phyloP scores from a whole-genome alignment of 2,329 filamentous ascomycete genomes.

The Podosphaera aphanis region DNA sequence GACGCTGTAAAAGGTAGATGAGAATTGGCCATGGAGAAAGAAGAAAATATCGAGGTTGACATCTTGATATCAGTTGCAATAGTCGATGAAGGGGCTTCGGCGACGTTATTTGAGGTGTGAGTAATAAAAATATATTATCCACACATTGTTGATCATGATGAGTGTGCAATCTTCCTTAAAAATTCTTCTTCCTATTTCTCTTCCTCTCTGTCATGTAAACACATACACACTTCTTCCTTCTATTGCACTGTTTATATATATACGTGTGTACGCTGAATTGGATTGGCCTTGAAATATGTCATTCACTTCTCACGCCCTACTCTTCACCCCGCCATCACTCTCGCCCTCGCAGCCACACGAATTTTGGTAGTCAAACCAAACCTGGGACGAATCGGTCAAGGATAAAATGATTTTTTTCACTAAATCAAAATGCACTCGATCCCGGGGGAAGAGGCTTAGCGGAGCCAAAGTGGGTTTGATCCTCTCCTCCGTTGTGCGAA shows the following conservation, averaged over 20 bases:
- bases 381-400: too few species aligned
- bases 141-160: constrained; percentile 37
- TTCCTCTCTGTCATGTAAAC: neutral
- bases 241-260: too few species aligned
- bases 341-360: neutral
- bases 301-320: neutral
- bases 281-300: neutral
- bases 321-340: neutral
- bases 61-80: neutral
- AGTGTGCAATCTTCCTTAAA: too few species aligned
- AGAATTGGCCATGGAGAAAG: constrained; percentile 23
- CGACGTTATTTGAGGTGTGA: constrained; percentile 17
- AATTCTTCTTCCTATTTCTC: constrained; percentile 3
- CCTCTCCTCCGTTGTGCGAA: too few species aligned
- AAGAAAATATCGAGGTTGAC: constrained; percentile 12
- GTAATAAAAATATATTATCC: constrained; percentile 10
- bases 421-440: too few species aligned
- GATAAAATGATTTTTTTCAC: too few species aligned
- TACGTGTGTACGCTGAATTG: too few species aligned
- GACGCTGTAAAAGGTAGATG: neutral
- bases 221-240: too few species aligned
- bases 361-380: neutral
- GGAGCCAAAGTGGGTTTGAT: too few species aligned
- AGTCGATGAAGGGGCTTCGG: neutral
- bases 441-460: too few species aligned